Percentiles rank a stretch among this genome's conserved stretches.
These are phyloP conservation scores for Anacardium occidentale DNA, from an alignment of 345 rosid genomes.

Conservation along the genomic window DNA sequence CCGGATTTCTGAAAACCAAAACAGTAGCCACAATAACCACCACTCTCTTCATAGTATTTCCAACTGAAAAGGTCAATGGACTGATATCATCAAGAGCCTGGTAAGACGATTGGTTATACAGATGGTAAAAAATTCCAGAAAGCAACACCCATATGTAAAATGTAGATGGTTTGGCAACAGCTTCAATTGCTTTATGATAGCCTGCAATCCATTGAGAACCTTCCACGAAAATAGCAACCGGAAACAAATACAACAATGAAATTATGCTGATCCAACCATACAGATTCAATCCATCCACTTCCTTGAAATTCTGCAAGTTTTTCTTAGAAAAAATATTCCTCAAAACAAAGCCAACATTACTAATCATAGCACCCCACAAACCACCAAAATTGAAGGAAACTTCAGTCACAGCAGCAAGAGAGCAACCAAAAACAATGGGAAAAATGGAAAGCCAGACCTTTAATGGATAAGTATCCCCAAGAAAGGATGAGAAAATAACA, in stretches of 20 bases:
- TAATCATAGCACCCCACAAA: slow-evolving; percentile 89
- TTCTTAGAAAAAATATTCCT: slow-evolving; percentile 83
- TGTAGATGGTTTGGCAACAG: slow-evolving; percentile 62
- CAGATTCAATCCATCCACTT: slow-evolving; percentile 83
- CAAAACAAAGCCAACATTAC: slow-evolving; percentile 88
- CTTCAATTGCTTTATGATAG: slow-evolving; percentile 66
- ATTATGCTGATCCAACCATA: slow-evolving; percentile 84
- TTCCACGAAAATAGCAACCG: slow-evolving; percentile 82
- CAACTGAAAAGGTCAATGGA: slow-evolving; percentile 85
- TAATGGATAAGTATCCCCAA: slow-evolving; percentile 81
- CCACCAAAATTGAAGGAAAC: slow-evolving; percentile 87
- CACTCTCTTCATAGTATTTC: slow-evolving; percentile 93
- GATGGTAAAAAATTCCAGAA: slow-evolving; percentile 85
- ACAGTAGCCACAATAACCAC: slow-evolving; percentile 90
- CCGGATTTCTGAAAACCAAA: slow-evolving; percentile 89
- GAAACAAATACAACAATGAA: slow-evolving; percentile 70
- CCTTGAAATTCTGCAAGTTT: slow-evolving; percentile 77
- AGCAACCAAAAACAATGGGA: slow-evolving; percentile 90
- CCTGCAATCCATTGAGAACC: slow-evolving; percentile 92
- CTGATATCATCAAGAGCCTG: slow-evolving; percentile 96
- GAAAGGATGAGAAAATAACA: slow-evolving; percentile 82
- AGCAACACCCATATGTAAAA: slow-evolving; percentile 88
- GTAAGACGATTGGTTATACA: slow-evolving; percentile 89
- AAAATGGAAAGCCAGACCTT: slow-evolving; percentile 90
- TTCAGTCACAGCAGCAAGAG: slow-evolving; percentile 92